Conservation (phyloP, 176 grass and related monocot genomes). For the Juncus inflexus region DNA sequence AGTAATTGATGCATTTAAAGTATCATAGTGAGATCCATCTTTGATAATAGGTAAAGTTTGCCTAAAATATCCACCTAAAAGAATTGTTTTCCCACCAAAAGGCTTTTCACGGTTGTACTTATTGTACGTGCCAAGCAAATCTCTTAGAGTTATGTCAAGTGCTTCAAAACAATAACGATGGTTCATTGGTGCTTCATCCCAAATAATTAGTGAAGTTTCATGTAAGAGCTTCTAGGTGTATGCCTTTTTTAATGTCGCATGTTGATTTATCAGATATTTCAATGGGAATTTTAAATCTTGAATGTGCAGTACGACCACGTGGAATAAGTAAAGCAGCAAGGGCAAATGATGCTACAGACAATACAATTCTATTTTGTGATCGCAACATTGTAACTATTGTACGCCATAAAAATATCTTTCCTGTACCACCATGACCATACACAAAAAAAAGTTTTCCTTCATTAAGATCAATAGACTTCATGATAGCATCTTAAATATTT, state of each 20-base stretch:
- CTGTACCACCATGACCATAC: slow-evolving; percentile 19
- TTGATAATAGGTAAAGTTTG: slow-evolving; percentile 15
- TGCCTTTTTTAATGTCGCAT: slow-evolving; percentile 22
- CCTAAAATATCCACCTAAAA: slow-evolving; percentile 4
- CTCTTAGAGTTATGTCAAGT: slow-evolving; percentile 6
- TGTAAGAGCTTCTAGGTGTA: slow-evolving; percentile 11
- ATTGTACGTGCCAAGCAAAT: neutral
- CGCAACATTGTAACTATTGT: neutral
- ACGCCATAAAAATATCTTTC: slow-evolving; percentile 22
- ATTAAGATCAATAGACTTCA: neutral
- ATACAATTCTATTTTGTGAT: slow-evolving; percentile 21
- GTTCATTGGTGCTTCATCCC: slow-evolving; percentile 19
- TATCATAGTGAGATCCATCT: neutral
- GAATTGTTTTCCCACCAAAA: neutral
- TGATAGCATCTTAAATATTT: slow-evolving; percentile 8
- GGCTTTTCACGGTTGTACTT: fast-evolving
- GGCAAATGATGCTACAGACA: slow-evolving; percentile 16
- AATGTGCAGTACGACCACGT: slow-evolving; percentile 24
- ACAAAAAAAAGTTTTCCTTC: slow-evolving; percentile 22
- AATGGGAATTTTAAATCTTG: slow-evolving; percentile 32
- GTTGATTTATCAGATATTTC: slow-evolving; percentile 8
- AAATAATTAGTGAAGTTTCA: slow-evolving; percentile 6
- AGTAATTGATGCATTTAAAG: neutral
- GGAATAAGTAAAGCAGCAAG: slow-evolving; percentile 13
- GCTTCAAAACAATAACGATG: slow-evolving; percentile 5